phyloP scores from a whole-genome alignment of 768 basidiomycete genomes.

The Hericium coralloides region DNA sequence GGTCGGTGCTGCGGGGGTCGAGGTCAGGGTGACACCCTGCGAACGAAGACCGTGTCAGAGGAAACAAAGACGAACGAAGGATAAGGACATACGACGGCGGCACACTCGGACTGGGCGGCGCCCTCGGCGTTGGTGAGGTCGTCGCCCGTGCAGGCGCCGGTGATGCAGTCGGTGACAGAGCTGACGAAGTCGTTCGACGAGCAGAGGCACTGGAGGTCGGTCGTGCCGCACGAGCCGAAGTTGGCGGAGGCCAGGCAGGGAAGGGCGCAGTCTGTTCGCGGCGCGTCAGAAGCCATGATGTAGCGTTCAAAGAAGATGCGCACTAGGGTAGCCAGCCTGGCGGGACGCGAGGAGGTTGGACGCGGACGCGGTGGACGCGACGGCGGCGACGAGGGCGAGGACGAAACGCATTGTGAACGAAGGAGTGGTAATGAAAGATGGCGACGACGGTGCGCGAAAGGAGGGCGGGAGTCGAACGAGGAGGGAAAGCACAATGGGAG shows the following conservation, averaged over 20 bases:
- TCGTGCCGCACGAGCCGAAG: conserved; percentile 33
- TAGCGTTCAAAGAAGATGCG: not conserved
- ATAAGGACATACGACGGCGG: conserved; percentile 32
- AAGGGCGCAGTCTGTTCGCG: conserved; percentile 38
- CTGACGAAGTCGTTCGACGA: conserved; percentile 34
- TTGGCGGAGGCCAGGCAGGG: conserved; percentile 39
- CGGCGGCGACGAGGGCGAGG: conserved; percentile 28
- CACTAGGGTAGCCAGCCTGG: conserved; percentile 6
- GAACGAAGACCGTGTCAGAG: not conserved
- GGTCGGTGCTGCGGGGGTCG: not conserved
- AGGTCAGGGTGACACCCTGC: conserved; percentile 12
- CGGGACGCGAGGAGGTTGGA: conserved; percentile 11
- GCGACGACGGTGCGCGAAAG: conserved; percentile 16
- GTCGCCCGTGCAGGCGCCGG: conserved; percentile 31
- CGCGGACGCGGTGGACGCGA: conserved; percentile 27
- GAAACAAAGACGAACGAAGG: too few species aligned
- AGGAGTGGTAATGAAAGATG: conserved; percentile 4
- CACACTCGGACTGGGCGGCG: conserved; percentile 35
- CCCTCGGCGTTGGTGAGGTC: conserved; percentile 38
- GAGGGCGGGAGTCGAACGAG: conserved; percentile 16
- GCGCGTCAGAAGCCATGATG: not conserved
- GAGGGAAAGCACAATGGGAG: not conserved
- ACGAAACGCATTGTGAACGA: conserved; percentile 45
- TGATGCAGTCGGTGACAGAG: conserved; percentile 40
- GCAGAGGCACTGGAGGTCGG: conserved; percentile 57